A percentile compares a stretch with the other conserved stretches of the same genome.
Evolutionary conservation across 768 basidiomycete species (phyloP).

Genomic region (Mycena metata): DNA sequence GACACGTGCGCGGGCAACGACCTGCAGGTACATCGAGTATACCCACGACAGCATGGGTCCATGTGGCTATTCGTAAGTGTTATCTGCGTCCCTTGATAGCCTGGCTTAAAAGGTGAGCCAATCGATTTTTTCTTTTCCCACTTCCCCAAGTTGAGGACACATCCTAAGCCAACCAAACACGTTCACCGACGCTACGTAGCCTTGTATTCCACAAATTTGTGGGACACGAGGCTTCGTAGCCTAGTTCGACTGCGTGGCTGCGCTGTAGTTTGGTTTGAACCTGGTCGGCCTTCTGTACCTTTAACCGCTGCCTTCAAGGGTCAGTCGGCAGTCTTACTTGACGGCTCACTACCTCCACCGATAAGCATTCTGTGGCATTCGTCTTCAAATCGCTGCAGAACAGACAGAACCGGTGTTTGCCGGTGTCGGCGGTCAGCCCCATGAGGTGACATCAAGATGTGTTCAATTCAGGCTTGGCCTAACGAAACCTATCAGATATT

Average conservation of each 20-base stretch:
- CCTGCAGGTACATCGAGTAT: neutral
- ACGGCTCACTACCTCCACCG: no score
- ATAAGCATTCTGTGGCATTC: no score
- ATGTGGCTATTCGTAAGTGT: neutral
- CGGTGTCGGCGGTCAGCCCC: no score
- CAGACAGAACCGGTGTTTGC: no score
- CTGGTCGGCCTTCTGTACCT: neutral
- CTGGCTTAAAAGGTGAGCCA: neutral
- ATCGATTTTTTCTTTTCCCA: neutral
- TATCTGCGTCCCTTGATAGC: neutral
- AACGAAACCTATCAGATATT: no score
- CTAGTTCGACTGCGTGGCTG: neutral
- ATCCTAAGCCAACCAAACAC: neutral
- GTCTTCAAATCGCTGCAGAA: no score
- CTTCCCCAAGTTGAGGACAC: neutral
- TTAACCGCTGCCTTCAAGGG: neutral
- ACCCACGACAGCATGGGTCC: neutral
- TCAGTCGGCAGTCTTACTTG: neutral
- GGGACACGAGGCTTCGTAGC: slow-evolving; percentile 34
- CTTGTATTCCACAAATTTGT: slow-evolving; percentile 33
- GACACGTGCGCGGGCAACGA: slow-evolving; percentile 13
- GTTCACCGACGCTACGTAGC: slow-evolving; percentile 32
- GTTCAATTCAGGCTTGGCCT: no score
- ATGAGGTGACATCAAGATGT: no score
- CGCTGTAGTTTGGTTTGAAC: neutral